Evolutionary conservation across 495 filamentous ascomycete species (phyloP).

Genomic region (Penicillium parvum): DNA sequence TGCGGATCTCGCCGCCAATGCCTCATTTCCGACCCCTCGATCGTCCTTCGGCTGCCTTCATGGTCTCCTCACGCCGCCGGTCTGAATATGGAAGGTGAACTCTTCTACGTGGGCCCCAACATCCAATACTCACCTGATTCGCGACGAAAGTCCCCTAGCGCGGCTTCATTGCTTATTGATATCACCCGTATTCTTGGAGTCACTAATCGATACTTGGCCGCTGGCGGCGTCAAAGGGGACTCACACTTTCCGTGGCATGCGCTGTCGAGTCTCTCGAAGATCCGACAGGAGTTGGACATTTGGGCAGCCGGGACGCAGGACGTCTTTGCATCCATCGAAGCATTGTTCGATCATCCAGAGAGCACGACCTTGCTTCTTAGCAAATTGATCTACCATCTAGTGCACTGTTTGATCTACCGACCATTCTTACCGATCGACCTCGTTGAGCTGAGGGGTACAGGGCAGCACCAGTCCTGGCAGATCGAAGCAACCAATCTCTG

Average conservation of each 20-base stretch:
- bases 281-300: slow-evolving; percentile 75
- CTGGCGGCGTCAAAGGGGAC: slow-evolving; percentile 81
- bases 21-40: slow-evolving; percentile 68
- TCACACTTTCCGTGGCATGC: slow-evolving; percentile 88
- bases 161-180: slow-evolving; percentile 71
- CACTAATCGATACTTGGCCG: slow-evolving; percentile 79
- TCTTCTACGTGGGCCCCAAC: slow-evolving; percentile 70
- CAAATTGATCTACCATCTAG: slow-evolving; percentile 79
- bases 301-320: slow-evolving; percentile 81
- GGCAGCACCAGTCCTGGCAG: slow-evolving; percentile 87
- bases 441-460: slow-evolving; percentile 67
- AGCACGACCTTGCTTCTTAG: slow-evolving; percentile 73
- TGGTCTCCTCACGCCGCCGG: slow-evolving; percentile 52
- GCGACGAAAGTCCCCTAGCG: slow-evolving; percentile 63
- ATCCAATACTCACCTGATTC: slow-evolving; percentile 61
- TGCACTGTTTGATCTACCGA: slow-evolving; percentile 79
- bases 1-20: slow-evolving; percentile 76
- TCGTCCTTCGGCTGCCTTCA: slow-evolving; percentile 66
- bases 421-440: slow-evolving; percentile 82
- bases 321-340: slow-evolving; percentile 68
- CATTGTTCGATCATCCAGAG: slow-evolving; percentile 70
- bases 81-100: slow-evolving; percentile 63
- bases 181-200: slow-evolving; percentile 75
- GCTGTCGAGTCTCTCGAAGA: slow-evolving; percentile 77
- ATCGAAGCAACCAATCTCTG: slow-evolving; percentile 83